Conservation (phyloP, 2,329 filamentous ascomycete genomes). For the Epichloe coenophiala region DNA sequence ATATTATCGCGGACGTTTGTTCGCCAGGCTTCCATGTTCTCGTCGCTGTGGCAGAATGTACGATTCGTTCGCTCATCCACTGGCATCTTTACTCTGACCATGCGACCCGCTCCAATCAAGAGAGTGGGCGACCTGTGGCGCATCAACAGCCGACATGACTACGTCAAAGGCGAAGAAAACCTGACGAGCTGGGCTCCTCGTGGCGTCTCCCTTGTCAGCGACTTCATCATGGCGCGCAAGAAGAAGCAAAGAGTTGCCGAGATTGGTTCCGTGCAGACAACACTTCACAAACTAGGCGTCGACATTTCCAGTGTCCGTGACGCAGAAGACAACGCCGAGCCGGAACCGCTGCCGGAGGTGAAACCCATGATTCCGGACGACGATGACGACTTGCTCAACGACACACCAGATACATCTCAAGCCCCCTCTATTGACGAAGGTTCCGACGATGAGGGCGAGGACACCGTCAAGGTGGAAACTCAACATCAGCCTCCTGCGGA, state of each 20-base stretch:
- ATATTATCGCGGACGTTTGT: slow-evolving; percentile 75
- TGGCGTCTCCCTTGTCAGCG: slow-evolving; percentile 79
- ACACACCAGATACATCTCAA: slow-evolving; percentile 40
- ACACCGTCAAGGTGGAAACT: slow-evolving; percentile 10
- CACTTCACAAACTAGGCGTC: slow-evolving; percentile 45
- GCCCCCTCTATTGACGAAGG: slow-evolving; percentile 21
- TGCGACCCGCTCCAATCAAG: slow-evolving; percentile 83
- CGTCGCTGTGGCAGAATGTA: slow-evolving; percentile 71
- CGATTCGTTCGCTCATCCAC: slow-evolving; percentile 79
- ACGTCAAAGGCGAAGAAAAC: slow-evolving; percentile 89
- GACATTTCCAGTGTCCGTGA: slow-evolving; percentile 26
- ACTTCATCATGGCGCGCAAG: slow-evolving; percentile 66
- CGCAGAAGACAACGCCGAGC: slow-evolving; percentile 21
- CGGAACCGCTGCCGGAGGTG: slow-evolving; percentile 21
- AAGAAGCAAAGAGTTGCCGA: slow-evolving; percentile 63
- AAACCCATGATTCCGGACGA: slow-evolving; percentile 36
- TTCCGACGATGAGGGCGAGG: slow-evolving; percentile 11
- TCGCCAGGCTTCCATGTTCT: slow-evolving; percentile 75
- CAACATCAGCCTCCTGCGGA: slow-evolving; percentile 8
- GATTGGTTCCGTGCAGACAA: slow-evolving; percentile 59
- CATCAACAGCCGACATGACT: slow-evolving; percentile 88
- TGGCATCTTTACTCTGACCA: slow-evolving; percentile 71
- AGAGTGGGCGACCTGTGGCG: slow-evolving; percentile 83
- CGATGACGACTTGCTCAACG: slow-evolving; percentile 44
- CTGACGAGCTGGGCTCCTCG: slow-evolving; percentile 76